A percentile compares a stretch with the other conserved stretches of the same genome.
Conservation (phyloP, 208 protist species). For the Borovskyia barvae region DNA sequence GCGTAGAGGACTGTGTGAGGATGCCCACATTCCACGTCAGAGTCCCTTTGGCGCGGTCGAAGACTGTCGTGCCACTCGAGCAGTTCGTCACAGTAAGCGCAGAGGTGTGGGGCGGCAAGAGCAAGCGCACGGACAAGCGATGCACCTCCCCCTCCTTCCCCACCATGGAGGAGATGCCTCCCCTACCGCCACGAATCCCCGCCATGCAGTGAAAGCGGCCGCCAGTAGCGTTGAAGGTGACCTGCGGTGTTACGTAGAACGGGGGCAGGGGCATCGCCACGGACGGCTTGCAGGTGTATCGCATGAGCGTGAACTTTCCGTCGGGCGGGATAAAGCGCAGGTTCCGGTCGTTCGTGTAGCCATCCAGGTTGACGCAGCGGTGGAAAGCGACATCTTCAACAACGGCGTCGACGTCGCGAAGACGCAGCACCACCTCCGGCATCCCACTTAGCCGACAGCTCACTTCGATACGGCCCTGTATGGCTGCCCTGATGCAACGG, state of each 20-base stretch:
- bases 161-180: slow-evolving; percentile 17
- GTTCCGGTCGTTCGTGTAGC: slow-evolving; percentile 67
- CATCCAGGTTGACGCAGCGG: slow-evolving; percentile 75
- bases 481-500: slow-evolving; percentile 43
- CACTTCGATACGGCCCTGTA: slow-evolving; percentile 75
- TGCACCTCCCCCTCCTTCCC: slow-evolving; percentile 56
- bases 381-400: slow-evolving; percentile 86
- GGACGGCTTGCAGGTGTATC: slow-evolving; percentile 70
- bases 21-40: slow-evolving; percentile 84
- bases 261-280: slow-evolving; percentile 37
- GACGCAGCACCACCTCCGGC: slow-evolving; percentile 79
- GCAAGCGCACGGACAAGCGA: slow-evolving; percentile 65
- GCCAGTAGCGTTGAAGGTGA: slow-evolving; percentile 57
- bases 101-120: slow-evolving; percentile 58
- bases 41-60: slow-evolving; percentile 52
- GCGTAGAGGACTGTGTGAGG: slow-evolving; percentile 42
- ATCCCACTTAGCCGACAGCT: slow-evolving; percentile 89
- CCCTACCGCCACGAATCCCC: slow-evolving; percentile 41
- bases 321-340: slow-evolving; percentile 91
- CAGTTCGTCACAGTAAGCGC: slow-evolving; percentile 60
- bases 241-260: slow-evolving; percentile 90
- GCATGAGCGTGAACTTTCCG: slow-evolving; percentile 85
- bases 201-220: slow-evolving; percentile 91
- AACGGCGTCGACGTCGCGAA: slow-evolving; percentile 56
- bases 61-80: slow-evolving; percentile 69